These are phyloP conservation scores for Backusella macrospora DNA, from an alignment of 192 early-diverging fungal genomes.

Conservation along the genomic window DNA sequence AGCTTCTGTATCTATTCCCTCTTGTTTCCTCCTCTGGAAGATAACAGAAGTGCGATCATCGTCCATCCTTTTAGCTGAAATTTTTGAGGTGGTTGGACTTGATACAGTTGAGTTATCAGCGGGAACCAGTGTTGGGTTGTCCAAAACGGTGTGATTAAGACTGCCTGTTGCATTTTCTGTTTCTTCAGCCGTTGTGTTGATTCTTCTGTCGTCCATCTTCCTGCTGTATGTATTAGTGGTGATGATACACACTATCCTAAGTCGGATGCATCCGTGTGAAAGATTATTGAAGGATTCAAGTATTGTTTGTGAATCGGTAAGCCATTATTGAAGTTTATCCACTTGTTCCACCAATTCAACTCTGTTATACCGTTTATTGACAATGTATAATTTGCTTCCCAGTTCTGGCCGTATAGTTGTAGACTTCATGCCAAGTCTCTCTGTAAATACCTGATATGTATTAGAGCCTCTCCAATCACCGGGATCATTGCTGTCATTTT, in stretches of 20 bases:
- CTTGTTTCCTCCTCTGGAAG: too few species aligned
- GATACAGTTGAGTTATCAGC: too few species aligned
- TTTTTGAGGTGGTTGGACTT: too few species aligned
- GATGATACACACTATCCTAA: constrained; percentile 9
- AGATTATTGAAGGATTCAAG: not conserved
- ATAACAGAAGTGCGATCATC: too few species aligned
- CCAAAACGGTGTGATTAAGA: too few species aligned
- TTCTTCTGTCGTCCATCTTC: not conserved
- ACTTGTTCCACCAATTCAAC: not conserved
- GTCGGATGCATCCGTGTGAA: constrained; percentile 15
- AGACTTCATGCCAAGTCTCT: not conserved
- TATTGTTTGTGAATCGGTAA: not conserved
- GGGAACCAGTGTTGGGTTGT: too few species aligned
- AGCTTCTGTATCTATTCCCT: too few species aligned
- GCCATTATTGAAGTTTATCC: not conserved
- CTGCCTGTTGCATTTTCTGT: not conserved
- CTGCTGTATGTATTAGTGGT: not conserved
- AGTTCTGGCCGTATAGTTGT: not conserved
- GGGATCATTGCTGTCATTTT: not conserved
- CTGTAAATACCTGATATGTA: constrained; percentile 16
- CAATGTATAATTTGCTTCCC: not conserved
- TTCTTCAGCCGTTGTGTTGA: not conserved
- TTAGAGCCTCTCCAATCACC: not conserved
- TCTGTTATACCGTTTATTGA: not conserved
- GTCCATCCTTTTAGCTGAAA: too few species aligned